Evolutionary conservation across 1,284 basidiomycete species (phyloP), one percentile per base, ranked within the genome.

Genomic region (Ceratobasidium sp.): DNA sequence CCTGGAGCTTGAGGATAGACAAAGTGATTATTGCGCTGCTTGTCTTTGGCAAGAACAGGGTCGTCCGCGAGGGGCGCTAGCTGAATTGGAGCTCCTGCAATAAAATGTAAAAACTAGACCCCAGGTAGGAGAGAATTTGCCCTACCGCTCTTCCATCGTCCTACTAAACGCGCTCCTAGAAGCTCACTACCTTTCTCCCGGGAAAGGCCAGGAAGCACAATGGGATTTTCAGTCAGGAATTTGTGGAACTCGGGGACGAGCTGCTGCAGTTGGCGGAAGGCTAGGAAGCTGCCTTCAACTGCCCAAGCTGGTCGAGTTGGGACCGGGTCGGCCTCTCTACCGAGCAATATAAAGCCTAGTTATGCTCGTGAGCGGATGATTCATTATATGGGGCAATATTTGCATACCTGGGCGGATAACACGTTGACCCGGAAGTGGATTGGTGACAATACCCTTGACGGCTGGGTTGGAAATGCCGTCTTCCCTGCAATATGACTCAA

Each of bases 81-180:
- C 57, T 85, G 84, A 35, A 85, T 78, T 1, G 85, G 85, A 18
- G 85, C 83, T 70, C 85, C 76, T 76, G 44, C 9, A 0, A 46
- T 38, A 38, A 1, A 21, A 32, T 82, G 62, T n/a, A 49, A 43
- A 71, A 23, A 30, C 46, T 32, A 32, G 54, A 38, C 7, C 32
- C 41, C 50, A 62, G 50, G 23, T 50, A 30, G 26, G 9, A 6
- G 38, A 46, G n/a, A 14, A 13, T 32, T 18, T 75, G n/a, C 79
- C 81, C 41, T 77, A 84, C 87, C 87, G 73, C 86, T 87, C 83
- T 87, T 87, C 87, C 87, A 88, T 3, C 87, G 82, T 1, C 87
- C 87, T 16, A 88, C 79, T 54, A 88, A 78, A 35, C 87, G 81
- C 0, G 87, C 87, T 21, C 87, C 87, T 11, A 87, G 80, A 7